Percentiles rank a stretch among this genome's conserved stretches.
phyloP scores from a whole-genome alignment of 2,329 filamentous ascomycete species.

The Graphilbum ipis-grandicollis region DNA sequence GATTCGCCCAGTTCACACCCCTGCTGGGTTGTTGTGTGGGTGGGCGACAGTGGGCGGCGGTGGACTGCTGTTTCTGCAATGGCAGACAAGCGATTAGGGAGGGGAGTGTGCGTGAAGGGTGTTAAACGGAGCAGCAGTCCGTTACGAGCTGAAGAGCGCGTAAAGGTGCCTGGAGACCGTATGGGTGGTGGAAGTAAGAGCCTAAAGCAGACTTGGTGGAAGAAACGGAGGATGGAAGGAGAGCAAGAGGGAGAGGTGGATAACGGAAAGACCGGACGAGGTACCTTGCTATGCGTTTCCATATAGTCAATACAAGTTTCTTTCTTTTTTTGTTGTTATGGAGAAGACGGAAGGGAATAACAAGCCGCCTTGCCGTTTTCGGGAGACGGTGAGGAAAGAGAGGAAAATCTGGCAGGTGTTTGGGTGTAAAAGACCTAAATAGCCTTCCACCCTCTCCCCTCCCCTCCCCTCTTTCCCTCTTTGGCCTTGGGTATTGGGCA shows the following conservation, averaged over 20 bases:
- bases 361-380: neutral
- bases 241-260: neutral
- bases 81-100: constrained; percentile 4
- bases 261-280: neutral
- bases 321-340: too few species aligned
- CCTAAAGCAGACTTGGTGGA: constrained; percentile 1
- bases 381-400: too few species aligned
- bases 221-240: neutral
- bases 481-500: too few species aligned
- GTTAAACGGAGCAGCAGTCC: neutral
- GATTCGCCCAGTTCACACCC: constrained; percentile 4
- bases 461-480: too few species aligned
- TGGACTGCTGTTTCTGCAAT: neutral
- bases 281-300: neutral
- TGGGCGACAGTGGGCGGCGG: neutral
- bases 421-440: too few species aligned
- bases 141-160: neutral
- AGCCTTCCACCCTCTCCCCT: too few species aligned
- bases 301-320: too few species aligned
- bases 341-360: neutral
- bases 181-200: neutral
- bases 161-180: neutral
- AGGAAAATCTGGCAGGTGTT: too few species aligned
- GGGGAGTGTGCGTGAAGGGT: constrained; percentile 6
- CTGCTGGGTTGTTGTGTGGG: neutral